Conservation (phyloP, 345 rosid species). For the Salix exigua region DNA sequence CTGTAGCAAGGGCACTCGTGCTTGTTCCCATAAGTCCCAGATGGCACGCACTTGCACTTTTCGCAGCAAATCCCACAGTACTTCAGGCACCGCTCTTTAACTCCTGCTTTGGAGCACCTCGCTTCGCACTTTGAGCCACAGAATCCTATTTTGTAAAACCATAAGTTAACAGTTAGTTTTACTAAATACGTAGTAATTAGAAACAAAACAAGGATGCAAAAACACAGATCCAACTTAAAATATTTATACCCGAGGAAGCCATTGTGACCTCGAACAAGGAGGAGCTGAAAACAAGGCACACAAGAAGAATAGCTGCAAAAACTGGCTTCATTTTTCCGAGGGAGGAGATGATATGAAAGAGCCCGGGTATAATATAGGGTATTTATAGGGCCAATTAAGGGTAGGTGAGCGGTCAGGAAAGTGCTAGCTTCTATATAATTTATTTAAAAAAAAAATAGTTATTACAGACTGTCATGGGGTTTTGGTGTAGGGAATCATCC, state of each 20-base stretch:
- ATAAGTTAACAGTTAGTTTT: neutral
- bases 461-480: constrained; percentile 26
- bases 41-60: constrained; percentile 74
- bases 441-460: neutral
- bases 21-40: constrained; percentile 78
- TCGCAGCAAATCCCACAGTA: constrained; percentile 82
- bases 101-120: constrained; percentile 71
- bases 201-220: neutral
- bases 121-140: constrained; percentile 33
- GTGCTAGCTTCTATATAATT: neutral
- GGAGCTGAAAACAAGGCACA: constrained; percentile 43
- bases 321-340: constrained; percentile 29
- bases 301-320: constrained; percentile 20
- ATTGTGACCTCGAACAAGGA: constrained; percentile 41
- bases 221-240: neutral
- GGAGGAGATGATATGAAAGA: neutral
- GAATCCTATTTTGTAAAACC: neutral
- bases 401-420: constrained; percentile 16
- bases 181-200: neutral
- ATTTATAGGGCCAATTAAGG: constrained; percentile 28
- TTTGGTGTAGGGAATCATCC: neutral
- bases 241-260: constrained; percentile 49
- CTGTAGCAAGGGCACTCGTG: constrained; percentile 75
- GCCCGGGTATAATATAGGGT: neutral
- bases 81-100: constrained; percentile 52